Conservation (phyloP, 345 rosid genomes). For the Angophora floribunda region DNA sequence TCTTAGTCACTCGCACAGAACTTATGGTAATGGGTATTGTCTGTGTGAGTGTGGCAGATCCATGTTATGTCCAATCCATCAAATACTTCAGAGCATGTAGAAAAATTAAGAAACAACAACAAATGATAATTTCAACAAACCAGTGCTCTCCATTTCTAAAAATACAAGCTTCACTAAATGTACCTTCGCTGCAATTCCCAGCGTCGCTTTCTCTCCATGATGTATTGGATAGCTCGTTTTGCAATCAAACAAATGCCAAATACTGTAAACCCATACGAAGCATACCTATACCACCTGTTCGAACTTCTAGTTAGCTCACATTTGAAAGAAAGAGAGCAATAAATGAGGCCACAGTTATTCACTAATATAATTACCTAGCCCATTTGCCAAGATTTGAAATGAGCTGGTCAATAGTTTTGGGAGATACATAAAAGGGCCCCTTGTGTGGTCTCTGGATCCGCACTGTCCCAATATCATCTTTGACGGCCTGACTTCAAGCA, state of each 20-base stretch:
- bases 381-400: constrained; percentile 64
- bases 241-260: constrained; percentile 60
- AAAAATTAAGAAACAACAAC: not conserved
- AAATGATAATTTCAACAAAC: not conserved
- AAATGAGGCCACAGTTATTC: not conserved
- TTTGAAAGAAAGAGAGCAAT: not conserved
- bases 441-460: constrained; percentile 74
- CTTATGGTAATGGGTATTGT: not conserved
- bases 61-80: not conserved
- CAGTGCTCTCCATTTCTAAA: not conserved
- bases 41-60: not conserved
- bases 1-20: not conserved
- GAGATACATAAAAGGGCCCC: constrained; percentile 90
- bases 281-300: constrained; percentile 66
- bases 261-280: constrained; percentile 58
- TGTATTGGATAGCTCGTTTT: constrained; percentile 36
- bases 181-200: constrained; percentile 48
- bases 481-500: constrained; percentile 45
- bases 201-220: constrained; percentile 53
- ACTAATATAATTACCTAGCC: constrained; percentile 49
- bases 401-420: constrained; percentile 57
- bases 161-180: not conserved
- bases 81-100: not conserved
- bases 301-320: not conserved
- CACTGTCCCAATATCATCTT: constrained; percentile 78